phyloP scores from a whole-genome alignment of 2,329 filamentous ascomycete genomes.

The Colletotrichum gigasporum region DNA sequence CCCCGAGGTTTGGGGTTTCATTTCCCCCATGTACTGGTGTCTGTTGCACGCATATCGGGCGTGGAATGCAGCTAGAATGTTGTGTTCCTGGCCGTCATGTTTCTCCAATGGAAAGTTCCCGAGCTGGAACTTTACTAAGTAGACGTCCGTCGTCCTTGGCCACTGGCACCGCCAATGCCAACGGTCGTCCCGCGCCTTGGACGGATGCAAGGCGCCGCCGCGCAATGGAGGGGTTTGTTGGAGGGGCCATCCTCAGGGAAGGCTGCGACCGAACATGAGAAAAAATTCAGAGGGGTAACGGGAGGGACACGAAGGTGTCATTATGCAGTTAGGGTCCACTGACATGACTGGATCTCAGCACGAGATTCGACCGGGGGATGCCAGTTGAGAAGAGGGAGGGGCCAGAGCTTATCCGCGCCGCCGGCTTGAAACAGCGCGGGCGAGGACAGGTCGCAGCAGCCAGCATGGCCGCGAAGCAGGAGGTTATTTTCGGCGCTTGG shows the following conservation, averaged over 20 bases:
- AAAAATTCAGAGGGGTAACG: not conserved
- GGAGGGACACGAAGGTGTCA: conserved; percentile 21
- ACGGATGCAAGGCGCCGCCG: conserved; percentile 7
- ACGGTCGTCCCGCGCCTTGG: conserved; percentile 20
- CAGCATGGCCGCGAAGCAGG: not conserved
- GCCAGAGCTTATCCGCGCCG: conserved; percentile 29
- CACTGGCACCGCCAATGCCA: not conserved
- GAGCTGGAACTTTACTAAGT: not conserved
- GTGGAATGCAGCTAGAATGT: not conserved
- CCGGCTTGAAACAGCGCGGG: conserved; percentile 31
- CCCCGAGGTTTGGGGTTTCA: not conserved
- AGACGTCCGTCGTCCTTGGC: not conserved
- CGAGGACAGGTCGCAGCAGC: conserved; percentile 3
- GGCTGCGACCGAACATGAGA: conserved; percentile 12
- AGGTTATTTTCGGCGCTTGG: conserved; percentile 29
- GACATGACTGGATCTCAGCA: conserved; percentile 22
- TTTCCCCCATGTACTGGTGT: not conserved
- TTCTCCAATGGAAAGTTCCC: not conserved
- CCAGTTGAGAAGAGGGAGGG: conserved; percentile 9
- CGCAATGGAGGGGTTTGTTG: conserved; percentile 15
- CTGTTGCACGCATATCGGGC: not conserved
- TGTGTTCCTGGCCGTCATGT: not conserved
- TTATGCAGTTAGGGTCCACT: conserved; percentile 31
- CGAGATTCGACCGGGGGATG: conserved; percentile 12
- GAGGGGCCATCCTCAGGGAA: conserved; percentile 25